Evolutionary conservation across 2,329 filamentous ascomycete species (phyloP), one percentile per base, ranked within the genome.

Genomic region (Paecilomyces sp.): DNA sequence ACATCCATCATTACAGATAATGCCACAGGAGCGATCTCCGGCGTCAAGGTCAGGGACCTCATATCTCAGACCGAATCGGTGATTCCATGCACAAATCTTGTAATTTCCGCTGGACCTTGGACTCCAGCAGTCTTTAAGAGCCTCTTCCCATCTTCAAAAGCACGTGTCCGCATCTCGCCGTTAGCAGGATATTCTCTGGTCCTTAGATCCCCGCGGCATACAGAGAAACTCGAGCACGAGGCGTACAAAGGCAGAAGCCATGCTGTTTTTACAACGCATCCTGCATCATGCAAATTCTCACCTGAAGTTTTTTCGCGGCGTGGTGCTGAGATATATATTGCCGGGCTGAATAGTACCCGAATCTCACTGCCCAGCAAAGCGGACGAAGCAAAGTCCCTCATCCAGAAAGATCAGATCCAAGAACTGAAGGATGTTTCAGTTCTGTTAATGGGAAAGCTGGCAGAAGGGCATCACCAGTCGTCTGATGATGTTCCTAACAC

Each of bases 111-210:
- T 0, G 90, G 90, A 2, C 83, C 85, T 2, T 93, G 90, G 90
- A 88, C 88, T 0, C 81, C 84, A 0, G 74, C 75, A 33, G 84
- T 90, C n/a, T 88, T 91, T 68, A 65, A 75, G 1, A 75, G 77
- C 0, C 80, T 93, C 15, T 92, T 93, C 67, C 84, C 84, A 0
- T 67, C 71, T 0, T 81, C 87, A 1, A 68, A 67, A 2, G 67
- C 81, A 1, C 70, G 76, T 11, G 74, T 92, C 24, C 83, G 85
- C 0, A 77, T 91, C 51, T 76, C 78, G 2, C 80, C 84, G 18
- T 76, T 92, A 4, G 88, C 88, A 0, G 90, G 90, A 0, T 86
- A 92, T 72, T 91, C 88, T 18, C 74, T 93, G 8, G 82, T 92
- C 2, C 73, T 92, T 3, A 82, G 78, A 60, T 85, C 84, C 5